phyloP scores from a whole-genome alignment of 75 land plant genomes.

The Ceratopteris richardii region DNA sequence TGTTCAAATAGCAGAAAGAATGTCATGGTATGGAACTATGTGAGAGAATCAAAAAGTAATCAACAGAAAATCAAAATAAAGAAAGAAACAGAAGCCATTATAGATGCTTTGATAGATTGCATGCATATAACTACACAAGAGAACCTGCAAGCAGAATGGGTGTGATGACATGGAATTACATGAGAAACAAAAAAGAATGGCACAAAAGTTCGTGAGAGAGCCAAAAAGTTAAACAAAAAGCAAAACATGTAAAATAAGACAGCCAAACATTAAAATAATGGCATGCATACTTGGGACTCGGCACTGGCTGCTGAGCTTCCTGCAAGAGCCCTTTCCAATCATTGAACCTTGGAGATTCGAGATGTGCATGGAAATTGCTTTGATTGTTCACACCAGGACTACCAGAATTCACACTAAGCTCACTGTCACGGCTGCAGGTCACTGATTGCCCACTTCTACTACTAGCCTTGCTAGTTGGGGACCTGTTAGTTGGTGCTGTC shows the following conservation, averaged over 20 bases:
- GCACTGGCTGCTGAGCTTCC: constrained; percentile 32
- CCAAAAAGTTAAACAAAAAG: too few relatives aligned
- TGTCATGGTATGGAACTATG: neutral
- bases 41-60: neutral
- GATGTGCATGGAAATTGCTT: constrained; percentile 39
- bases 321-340: constrained; percentile 36
- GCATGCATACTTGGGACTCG: constrained; percentile 41
- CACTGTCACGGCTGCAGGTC: constrained; percentile 33
- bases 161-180: too few relatives aligned
- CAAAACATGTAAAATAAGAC: too few relatives aligned
- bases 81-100: too few relatives aligned
- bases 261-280: too few relatives aligned
- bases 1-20: neutral
- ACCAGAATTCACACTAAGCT: constrained; percentile 46
- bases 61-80: neutral
- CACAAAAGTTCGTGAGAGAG: too few relatives aligned
- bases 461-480: constrained; percentile 46
- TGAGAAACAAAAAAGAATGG: too few relatives aligned
- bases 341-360: constrained; percentile 33
- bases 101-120: too few relatives aligned
- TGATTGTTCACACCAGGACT: constrained; percentile 23
- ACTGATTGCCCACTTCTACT: constrained; percentile 31
- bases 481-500: constrained; percentile 40
- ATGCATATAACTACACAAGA: too few relatives aligned
- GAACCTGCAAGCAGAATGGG: too few relatives aligned